Evolutionary conservation across 108 stramenopile species (phyloP), one percentile per base, ranked within the genome.

Genomic region (Epithemia pelagica): DNA sequence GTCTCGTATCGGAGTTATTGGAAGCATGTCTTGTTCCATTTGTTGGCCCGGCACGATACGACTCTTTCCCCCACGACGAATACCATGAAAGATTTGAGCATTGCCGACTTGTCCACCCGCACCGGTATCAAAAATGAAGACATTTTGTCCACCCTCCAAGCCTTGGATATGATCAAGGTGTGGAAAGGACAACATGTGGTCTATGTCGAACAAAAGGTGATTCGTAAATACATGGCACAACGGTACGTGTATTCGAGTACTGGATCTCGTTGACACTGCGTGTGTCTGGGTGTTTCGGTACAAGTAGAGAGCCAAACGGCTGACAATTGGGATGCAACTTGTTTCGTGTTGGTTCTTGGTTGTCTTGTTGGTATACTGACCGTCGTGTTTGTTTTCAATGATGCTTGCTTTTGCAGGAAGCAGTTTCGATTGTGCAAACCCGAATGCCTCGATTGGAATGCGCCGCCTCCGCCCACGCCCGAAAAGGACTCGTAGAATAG

Each of bases 101-200:
- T 98, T 54, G 75, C 90, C 56, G 91, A 95, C 54, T 91, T 98
- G 52, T 90, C 92, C 0, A 57, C 65, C 56, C 56, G 72, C 66
- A 98, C 96, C 2, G 96, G 91, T 19, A 97, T 99, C 74, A 96
- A 93, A 73, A 78, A 78, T 24, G 99, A 99, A 72, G 98, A 99
- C 77, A 95, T 99, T 55, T 92, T 99, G 32, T 89, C 85, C 32
- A 99, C 99, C 5, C 78, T 99, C 64, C 95, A 97, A 66, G 82
- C 76, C 29, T 69, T 98, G 59, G 91, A 93, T 62, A 90, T 99
- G 88, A 94, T 99, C 61, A 87, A 93, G 64, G 89, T 88, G 65
- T 98, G 96, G 96, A 99, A 97, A 78, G 99, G 99, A 1, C 99
- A 98, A 82, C 96, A 98, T 79, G 96, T 98, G 18, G 82, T 96